These are phyloP conservation scores for Gnetum montanum DNA, from an alignment of 75 land plant species.

Conservation along the genomic window DNA sequence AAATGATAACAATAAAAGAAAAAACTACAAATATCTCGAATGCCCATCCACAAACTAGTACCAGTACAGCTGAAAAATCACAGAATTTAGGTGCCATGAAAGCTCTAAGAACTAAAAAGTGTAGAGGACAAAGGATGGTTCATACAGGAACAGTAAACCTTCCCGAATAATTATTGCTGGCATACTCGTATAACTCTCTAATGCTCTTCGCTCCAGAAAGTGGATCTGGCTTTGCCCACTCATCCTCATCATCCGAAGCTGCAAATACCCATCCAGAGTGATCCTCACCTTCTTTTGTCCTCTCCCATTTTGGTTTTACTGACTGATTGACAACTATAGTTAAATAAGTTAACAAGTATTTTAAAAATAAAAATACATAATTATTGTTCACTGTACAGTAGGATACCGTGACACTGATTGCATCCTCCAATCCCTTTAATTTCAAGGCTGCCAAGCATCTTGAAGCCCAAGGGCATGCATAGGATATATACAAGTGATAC, in stretches of 20 bases:
- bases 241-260: constrained; percentile 37
- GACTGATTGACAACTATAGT: constrained; percentile 17
- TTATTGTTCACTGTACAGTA: not conserved
- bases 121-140: not conserved
- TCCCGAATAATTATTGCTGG: constrained; percentile 57
- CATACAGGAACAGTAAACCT: constrained; percentile 67
- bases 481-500: constrained; percentile 81
- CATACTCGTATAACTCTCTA: constrained; percentile 69
- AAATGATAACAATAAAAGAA: not conserved
- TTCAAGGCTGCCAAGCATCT: constrained; percentile 68
- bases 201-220: constrained; percentile 54
- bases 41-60: constrained; percentile 13
- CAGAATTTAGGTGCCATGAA: not conserved
- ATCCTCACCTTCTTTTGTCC: constrained; percentile 65
- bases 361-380: constrained; percentile 1
- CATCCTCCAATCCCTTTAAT: constrained; percentile 77
- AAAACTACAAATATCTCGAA: no score
- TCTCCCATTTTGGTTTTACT: constrained; percentile 68
- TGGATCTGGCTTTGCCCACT: constrained; percentile 60
- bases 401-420: constrained; percentile 57
- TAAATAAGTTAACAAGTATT: constrained; percentile 2
- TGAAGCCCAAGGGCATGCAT: constrained; percentile 92
- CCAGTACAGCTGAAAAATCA: constrained; percentile 23
- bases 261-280: constrained; percentile 88
- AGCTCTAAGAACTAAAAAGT: not conserved